Base-by-base conservation (phyloP, 2,329 filamentous ascomycete genomes). In the Nigrospora oryzae region DNA sequence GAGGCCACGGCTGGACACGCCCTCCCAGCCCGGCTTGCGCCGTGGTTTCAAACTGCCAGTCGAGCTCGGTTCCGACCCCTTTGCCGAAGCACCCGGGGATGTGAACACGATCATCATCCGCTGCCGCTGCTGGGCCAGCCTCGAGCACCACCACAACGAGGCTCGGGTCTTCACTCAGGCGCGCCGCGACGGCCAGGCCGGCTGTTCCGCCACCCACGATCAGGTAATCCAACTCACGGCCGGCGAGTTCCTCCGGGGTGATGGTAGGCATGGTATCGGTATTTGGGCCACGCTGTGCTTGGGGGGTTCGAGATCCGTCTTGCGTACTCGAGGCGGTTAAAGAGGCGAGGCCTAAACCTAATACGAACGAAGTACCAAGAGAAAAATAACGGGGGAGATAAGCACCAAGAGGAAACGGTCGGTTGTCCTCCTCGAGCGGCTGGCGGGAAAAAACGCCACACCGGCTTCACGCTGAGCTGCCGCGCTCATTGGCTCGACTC, bases 131-230 rank as follows among this genome's bases (percentile, higher is more conserved):
- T 3, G 50, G 43, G 0, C 70, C 70, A 17, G 68, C 70, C 53
- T 73, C 69, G 16, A 73, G 56, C 0, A 73, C 66, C 8, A 63
- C 65, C n/a, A 78, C 63, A 4, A 57, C 56, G 46, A 69, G 46
- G 32, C 59, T 43, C 36, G 65, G 48, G 42, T 69, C 55, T 46
- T 74, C 68, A 1, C 69, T 67, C 4, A 80, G 61, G 1, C 71
- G 65, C 10, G 68, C 59, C n/a, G 58, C 56, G 1, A 60, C 38
- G 11, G 49, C 55, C 3, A 52, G 40, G 4, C 58, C 56, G 3
- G 58, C 56, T 5, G 56, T 56, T 5, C 55, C 56, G 28, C 56
- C 56, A 11, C 55, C 55, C 1, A 57, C 43, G 38, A 58, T 38
- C 17, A 58, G 43, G 36, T 54, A 51, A 36, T 51, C 49, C 33